Percentiles rank a stretch among this genome's conserved stretches.
phyloP scores from a whole-genome alignment of 805 yeast genomes.

The Jamesozyma piceae region DNA sequence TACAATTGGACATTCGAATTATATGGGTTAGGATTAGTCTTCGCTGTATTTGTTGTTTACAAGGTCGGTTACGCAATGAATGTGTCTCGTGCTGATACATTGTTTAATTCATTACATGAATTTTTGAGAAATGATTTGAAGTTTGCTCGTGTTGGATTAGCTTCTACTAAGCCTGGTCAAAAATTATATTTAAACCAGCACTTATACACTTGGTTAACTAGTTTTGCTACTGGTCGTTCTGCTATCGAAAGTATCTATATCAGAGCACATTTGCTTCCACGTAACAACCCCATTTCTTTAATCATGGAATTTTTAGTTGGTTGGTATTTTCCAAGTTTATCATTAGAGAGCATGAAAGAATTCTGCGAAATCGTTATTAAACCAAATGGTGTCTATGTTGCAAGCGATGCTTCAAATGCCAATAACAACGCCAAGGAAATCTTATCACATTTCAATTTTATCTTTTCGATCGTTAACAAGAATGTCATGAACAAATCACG shows the following conservation, averaged over 20 bases:
- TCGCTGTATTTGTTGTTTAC: constrained; percentile 42
- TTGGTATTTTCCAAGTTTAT: constrained; percentile 45
- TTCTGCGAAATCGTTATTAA: constrained; percentile 48
- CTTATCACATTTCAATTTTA: constrained; percentile 48
- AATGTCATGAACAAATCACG: constrained; percentile 69
- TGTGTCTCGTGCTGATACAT: constrained; percentile 41
- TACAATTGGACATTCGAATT: constrained; percentile 77
- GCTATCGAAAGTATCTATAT: constrained; percentile 57
- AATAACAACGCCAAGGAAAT: constrained; percentile 32
- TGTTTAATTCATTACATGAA: constrained; percentile 42
- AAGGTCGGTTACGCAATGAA: constrained; percentile 54
- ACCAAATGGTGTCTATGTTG: constrained; percentile 33
- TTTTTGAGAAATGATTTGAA: constrained; percentile 45
- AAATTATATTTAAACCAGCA: constrained; percentile 32
- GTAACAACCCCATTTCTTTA: constrained; percentile 71
- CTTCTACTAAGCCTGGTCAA: constrained; percentile 13
- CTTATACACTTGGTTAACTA: constrained; percentile 32
- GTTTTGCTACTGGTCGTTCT: constrained; percentile 84
- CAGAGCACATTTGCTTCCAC: constrained; percentile 57
- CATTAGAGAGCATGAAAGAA: constrained; percentile 47
- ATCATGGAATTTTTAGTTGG: constrained; percentile 53
- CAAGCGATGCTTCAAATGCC: constrained; percentile 18
- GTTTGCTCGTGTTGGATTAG: constrained; percentile 55
- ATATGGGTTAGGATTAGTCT: constrained; percentile 43
- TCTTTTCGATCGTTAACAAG: constrained; percentile 80